Evolutionary conservation across 164 flowering plant genomes (phyloP), one percentile per base, ranked within the genome.

Genomic region (Vitis rupestris): DNA sequence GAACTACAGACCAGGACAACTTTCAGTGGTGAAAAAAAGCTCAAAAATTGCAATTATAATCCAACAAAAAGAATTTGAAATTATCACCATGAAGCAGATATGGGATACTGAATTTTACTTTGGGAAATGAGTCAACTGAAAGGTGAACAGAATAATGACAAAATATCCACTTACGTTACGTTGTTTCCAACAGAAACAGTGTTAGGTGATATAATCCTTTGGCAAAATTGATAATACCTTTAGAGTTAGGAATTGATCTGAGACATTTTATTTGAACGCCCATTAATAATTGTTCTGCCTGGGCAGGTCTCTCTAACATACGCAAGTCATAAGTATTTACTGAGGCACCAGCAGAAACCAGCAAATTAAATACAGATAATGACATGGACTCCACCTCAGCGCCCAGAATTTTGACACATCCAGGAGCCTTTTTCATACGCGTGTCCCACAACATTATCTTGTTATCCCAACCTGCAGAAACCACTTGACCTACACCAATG

Each of bases 381-480:
- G 97, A 85, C 78, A 93, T 84, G 62, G 91, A 90, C 50, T 85
- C 87, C 74, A 89, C 91, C 68, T 82, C 86, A 48, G 75, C 78
- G 54, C 52, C 78, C 3, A 81, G 60, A 70, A 49, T 55, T 72
- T 48, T 79, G 29, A 75, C 68, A 63, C 50, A 65, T 59, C 68
- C 72, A 52, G 57, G 49, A 67, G 77, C 30, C 56, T 75, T 74
- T 56, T 63, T 29, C 48, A 65, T 68, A 11, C 92, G 87, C 11
- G 72, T 50, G 79, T 91, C 98, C 97, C 97, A 93, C 57, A 74
- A 82, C 64, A 73, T 81, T 48, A 93, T 58, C 77, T 72, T 88
- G 68, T 80, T 84, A 75, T 95, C 95, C 81, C 90, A 81, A 74
- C 95, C 92, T 59, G 86, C 83, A 68, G 86, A 74, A 52, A 91